Evolutionary conservation across 306 rosid species (phyloP).

Genomic region (peach (Prunus persica)): Prunus_persica_NCBIv2 NC_034015.1:16692001-16692500

Average conservation of each 20-base stretch:
- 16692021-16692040: constrained; percentile 13
- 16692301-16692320: constrained; percentile 85
- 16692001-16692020: constrained; percentile 29
- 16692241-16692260: constrained; percentile 62
- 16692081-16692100: constrained; percentile 60
- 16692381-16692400: background rate
- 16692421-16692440: background rate
- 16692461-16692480: background rate
- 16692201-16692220: background rate
- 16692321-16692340: constrained; percentile 7
- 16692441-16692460: background rate
- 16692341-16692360: background rate
- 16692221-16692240: constrained; percentile 2
- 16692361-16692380: constrained; percentile 15
- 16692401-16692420: background rate
- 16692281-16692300: constrained; percentile 78
- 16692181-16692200: constrained; percentile 6
- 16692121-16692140: constrained; percentile 65
- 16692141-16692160: constrained; percentile 90
- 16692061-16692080: constrained; percentile 16
- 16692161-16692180: constrained; percentile 12
- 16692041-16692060: background rate
- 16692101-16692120: constrained; percentile 51
- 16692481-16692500: background rate
- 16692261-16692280: constrained; percentile 95